Percentiles rank a stretch among this genome's conserved stretches.
Evolutionary conservation across 257 asterid genomes (phyloP).

Genomic region (Anisodus acutangulus): DNA sequence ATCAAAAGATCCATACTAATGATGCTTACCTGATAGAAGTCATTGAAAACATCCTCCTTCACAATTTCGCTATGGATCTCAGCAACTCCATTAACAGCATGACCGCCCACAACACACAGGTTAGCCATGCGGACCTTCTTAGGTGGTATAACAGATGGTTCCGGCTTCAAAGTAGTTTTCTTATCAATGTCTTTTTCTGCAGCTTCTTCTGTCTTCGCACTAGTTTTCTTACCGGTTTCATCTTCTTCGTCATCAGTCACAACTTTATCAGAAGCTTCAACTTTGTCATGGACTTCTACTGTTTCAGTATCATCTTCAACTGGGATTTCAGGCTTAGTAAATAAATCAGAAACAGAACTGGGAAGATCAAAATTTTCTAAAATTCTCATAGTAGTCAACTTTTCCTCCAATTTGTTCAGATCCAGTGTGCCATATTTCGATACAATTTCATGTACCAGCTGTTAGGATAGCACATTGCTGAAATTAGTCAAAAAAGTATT

Average conservation of each 20-base stretch:
- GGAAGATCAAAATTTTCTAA: slow-evolving; percentile 80
- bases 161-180: slow-evolving; percentile 41
- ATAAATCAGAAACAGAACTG: slow-evolving; percentile 51
- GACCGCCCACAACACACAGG: slow-evolving; percentile 86
- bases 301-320: slow-evolving; percentile 37
- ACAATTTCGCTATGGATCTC: slow-evolving; percentile 86
- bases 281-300: slow-evolving; percentile 26
- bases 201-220: slow-evolving; percentile 29
- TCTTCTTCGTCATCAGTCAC: slow-evolving; percentile 39
- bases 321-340: slow-evolving; percentile 29
- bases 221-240: slow-evolving; percentile 25
- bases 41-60: slow-evolving; percentile 76
- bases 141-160: slow-evolving; percentile 49
- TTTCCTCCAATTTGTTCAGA: slow-evolving; percentile 59
- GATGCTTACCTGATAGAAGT: slow-evolving; percentile 67
- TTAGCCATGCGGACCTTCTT: slow-evolving; percentile 89
- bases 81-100: slow-evolving; percentile 90
- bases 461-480: slow-evolving; percentile 40
- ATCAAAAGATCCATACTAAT: background rate
- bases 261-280: slow-evolving; percentile 36
- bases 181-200: slow-evolving; percentile 43
- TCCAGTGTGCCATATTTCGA: slow-evolving; percentile 61
- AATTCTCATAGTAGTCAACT: slow-evolving; percentile 70
- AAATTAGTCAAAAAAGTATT: slow-evolving; percentile 34
- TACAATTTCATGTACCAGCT: slow-evolving; percentile 70